phyloP scores from a whole-genome alignment of 1,139 yeast genomes.

The Candida smagusa region DNA sequence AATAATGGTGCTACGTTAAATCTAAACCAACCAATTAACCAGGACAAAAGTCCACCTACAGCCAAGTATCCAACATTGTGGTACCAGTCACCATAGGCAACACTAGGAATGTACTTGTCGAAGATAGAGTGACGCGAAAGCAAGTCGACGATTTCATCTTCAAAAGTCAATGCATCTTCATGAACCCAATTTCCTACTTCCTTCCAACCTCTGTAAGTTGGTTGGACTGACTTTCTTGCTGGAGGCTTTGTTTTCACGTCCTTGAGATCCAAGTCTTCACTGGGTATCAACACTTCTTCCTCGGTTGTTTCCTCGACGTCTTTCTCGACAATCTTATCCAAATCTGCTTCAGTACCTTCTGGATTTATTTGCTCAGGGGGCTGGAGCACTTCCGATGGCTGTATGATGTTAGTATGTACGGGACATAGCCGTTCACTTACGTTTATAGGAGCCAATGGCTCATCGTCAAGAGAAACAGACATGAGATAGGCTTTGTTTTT shows the following conservation, averaged over 20 bases:
- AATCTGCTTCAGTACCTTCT: conserved; percentile 7
- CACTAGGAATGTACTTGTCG: conserved; percentile 68
- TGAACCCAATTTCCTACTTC: conserved; percentile 88
- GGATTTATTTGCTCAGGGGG: conserved; percentile 15
- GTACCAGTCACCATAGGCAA: conserved; percentile 90
- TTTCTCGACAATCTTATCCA: conserved; percentile 6
- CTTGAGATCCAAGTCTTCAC: conserved; percentile 26
- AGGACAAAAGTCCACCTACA: conserved; percentile 66
- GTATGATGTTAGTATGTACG: conserved; percentile 8
- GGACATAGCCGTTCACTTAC: conserved; percentile 3
- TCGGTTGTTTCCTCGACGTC: not conserved
- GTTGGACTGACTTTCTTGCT: conserved; percentile 54
- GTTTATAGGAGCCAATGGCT: conserved; percentile 7
- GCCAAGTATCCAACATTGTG: conserved; percentile 75
- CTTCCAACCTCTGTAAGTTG: conserved; percentile 86
- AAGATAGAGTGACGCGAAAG: conserved; percentile 65
- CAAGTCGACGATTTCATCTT: conserved; percentile 69
- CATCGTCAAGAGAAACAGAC: conserved; percentile 5
- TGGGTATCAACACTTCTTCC: conserved; percentile 9
- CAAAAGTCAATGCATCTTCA: conserved; percentile 58
- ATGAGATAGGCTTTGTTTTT: conserved; percentile 1
- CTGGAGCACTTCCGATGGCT: conserved; percentile 15
- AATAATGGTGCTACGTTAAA: conserved; percentile 81
- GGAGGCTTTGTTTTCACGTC: conserved; percentile 38
- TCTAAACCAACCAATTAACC: conserved; percentile 73